phyloP scores from a whole-genome alignment of 345 rosid genomes.

The Arabidopsis suecica region DNA sequence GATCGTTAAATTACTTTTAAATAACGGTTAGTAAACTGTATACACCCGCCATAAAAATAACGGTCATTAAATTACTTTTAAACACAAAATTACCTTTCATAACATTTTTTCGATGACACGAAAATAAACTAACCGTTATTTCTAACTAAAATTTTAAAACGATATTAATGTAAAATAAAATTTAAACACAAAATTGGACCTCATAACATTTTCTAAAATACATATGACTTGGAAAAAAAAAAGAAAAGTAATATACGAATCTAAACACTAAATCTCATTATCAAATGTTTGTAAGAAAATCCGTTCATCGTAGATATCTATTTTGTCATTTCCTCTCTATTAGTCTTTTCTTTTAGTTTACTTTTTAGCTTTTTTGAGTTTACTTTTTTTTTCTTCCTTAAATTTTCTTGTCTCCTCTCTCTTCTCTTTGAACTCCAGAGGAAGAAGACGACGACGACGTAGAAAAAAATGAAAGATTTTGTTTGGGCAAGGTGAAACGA shows the following conservation, averaged over 20 bases:
- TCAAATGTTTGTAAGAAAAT: background rate
- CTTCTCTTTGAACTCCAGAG: background rate
- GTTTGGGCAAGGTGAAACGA: background rate
- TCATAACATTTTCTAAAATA: background rate
- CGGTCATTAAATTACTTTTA: too few relatives aligned
- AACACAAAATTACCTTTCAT: too few relatives aligned
- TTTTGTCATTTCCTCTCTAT: conserved; percentile 4
- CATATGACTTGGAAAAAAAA: background rate
- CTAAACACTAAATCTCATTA: conserved; percentile 6
- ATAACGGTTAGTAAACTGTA: too few relatives aligned
- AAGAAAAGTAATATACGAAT: background rate
- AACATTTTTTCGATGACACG: too few relatives aligned
- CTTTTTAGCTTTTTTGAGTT: background rate
- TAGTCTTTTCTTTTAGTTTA: background rate
- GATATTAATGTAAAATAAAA: too few relatives aligned
- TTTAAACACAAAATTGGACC: background rate
- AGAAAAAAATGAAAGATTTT: background rate
- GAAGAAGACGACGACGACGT: conserved; percentile 13
- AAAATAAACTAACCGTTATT: too few relatives aligned
- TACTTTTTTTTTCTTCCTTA: background rate
- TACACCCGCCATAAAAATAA: too few relatives aligned
- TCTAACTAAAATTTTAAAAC: too few relatives aligned
- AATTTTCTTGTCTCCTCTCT: background rate
- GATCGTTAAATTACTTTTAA: too few relatives aligned
- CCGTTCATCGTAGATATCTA: conserved; percentile 1